Percentiles rank a stretch among this genome's conserved stretches.
Evolutionary conservation across 176 grass and related monocot species (phyloP).

Genomic region (Triticum urartu): DNA sequence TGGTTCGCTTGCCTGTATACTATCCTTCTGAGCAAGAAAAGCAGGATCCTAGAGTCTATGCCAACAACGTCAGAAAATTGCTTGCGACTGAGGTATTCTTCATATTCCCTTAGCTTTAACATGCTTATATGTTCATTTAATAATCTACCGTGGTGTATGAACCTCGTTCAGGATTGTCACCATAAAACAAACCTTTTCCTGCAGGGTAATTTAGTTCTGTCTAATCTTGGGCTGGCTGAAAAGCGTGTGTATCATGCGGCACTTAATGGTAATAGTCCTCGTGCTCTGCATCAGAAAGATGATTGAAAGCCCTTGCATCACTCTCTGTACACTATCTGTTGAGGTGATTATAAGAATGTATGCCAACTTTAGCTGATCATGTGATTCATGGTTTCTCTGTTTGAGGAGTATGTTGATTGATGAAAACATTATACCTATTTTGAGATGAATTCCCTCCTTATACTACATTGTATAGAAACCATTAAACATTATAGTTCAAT

Average conservation of each 20-base stretch:
- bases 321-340: constrained; percentile 28
- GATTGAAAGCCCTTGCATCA: constrained; percentile 51
- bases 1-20: constrained; percentile 76
- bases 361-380: constrained; percentile 20
- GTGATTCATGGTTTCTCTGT: constrained; percentile 29
- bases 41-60: constrained; percentile 74
- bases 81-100: constrained; percentile 65
- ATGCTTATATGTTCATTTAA: not conserved
- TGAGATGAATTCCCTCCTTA: constrained; percentile 27
- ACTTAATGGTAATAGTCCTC: constrained; percentile 73
- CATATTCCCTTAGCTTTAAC: constrained; percentile 11
- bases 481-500: constrained; percentile 12
- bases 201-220: constrained; percentile 89
- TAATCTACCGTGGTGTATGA: not conserved
- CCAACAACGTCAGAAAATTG: constrained; percentile 74
- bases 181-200: constrained; percentile 21
- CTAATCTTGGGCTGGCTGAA: constrained; percentile 74
- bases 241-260: constrained; percentile 84
- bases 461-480: constrained; percentile 44
- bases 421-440: constrained; percentile 25
- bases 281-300: constrained; percentile 77
- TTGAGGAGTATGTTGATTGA: constrained; percentile 20
- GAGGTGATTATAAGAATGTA: constrained; percentile 38
- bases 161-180: not conserved
- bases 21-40: constrained; percentile 92